phyloP scores from a whole-genome alignment of 2,329 filamentous ascomycete genomes.

The Botrytis cinerea region DNA sequence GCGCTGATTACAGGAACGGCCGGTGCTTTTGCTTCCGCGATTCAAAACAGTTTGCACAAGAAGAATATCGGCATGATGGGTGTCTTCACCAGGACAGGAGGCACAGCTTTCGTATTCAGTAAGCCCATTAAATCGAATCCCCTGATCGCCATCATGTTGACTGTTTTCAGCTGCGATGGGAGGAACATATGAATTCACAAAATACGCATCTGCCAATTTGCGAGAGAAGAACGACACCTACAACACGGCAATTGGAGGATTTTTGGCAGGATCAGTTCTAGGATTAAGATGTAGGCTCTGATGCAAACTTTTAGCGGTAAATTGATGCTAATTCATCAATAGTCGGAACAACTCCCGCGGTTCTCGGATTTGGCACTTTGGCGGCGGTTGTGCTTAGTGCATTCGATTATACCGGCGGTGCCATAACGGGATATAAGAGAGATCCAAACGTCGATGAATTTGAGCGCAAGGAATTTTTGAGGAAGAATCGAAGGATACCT shows the following conservation, averaged over 20 bases:
- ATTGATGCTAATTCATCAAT: constrained; percentile 25
- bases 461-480: constrained; percentile 60
- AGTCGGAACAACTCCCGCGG: constrained; percentile 63
- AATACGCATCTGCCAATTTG: constrained; percentile 66
- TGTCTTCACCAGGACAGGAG: constrained; percentile 76
- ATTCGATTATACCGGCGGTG: constrained; percentile 65
- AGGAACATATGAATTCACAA: constrained; percentile 66
- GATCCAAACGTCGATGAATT: constrained; percentile 61
- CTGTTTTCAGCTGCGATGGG: constrained; percentile 61
- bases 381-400: constrained; percentile 57
- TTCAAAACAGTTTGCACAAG: constrained; percentile 85
- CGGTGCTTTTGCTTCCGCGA: constrained; percentile 72
- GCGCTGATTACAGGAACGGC: constrained; percentile 64
- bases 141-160: constrained; percentile 24
- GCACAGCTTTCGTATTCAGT: constrained; percentile 70
- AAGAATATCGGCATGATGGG: constrained; percentile 79
- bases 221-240: constrained; percentile 67
- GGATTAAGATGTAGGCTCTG: constrained; percentile 58
- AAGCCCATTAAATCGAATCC: constrained; percentile 16
- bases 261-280: constrained; percentile 62
- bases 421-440: constrained; percentile 53
- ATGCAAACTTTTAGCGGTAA: neutral
- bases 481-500: constrained; percentile 62
- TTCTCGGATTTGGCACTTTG: constrained; percentile 63
- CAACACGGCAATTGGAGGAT: constrained; percentile 66